A percentile compares a stretch with the other conserved stretches of the same genome.
Conservation (phyloP, 1,284 basidiomycete genomes). For the Fomitopsis betulina region DNA sequence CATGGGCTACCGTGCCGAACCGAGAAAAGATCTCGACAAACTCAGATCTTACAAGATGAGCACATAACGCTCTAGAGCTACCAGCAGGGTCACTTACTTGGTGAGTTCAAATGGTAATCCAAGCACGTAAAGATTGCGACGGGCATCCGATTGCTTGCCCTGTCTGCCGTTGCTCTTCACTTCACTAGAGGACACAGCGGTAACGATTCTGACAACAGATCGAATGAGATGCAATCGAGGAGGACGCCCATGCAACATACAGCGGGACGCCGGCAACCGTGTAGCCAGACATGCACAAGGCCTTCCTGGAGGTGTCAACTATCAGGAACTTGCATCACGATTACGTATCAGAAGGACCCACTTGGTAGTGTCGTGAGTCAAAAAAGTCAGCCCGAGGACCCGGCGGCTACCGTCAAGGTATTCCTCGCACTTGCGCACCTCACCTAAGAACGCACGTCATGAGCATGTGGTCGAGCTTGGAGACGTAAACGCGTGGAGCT, state of each 20-base stretch:
- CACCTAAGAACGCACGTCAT: slow-evolving; percentile 28
- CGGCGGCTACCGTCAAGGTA: slow-evolving; percentile 35
- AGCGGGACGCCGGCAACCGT: slow-evolving; percentile 49
- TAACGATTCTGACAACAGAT: slow-evolving; percentile 32
- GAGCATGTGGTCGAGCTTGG: background rate
- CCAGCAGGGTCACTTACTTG: slow-evolving; percentile 42
- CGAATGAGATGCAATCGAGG: slow-evolving; percentile 3
- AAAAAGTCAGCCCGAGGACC: slow-evolving; percentile 47
- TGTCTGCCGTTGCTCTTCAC: slow-evolving; percentile 15
- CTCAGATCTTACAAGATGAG: slow-evolving; percentile 40
- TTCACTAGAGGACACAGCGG: slow-evolving; percentile 15
- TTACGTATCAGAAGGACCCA: slow-evolving; percentile 21
- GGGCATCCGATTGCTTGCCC: slow-evolving; percentile 42
- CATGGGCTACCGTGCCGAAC: slow-evolving; percentile 64
- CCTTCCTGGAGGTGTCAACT: slow-evolving; percentile 42
- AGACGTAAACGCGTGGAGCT: slow-evolving; percentile 3
- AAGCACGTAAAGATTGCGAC: slow-evolving; percentile 76
- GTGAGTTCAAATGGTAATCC: slow-evolving; percentile 73
- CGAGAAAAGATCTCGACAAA: slow-evolving; percentile 56
- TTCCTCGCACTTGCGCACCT: slow-evolving; percentile 39
- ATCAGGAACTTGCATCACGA: background rate
- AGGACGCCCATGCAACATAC: slow-evolving; percentile 32
- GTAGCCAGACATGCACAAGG: slow-evolving; percentile 63
- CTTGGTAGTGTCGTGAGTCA: slow-evolving; percentile 44
- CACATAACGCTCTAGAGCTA: background rate